Evolutionary conservation across 768 basidiomycete species (phyloP).

Genomic region (Tylopilus sp.): DNA sequence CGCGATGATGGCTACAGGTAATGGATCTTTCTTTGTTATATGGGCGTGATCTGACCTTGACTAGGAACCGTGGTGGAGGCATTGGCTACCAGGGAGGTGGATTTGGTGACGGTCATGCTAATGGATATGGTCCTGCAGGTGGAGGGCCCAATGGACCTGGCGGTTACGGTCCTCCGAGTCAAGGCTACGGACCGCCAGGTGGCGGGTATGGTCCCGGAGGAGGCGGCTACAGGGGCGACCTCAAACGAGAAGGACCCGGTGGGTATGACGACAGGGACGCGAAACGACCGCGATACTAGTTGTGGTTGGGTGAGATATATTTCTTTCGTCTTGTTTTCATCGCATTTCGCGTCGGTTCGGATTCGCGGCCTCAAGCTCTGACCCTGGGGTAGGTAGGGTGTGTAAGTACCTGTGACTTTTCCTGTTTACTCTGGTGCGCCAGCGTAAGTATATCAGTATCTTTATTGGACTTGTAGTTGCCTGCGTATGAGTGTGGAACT

Average conservation of each 20-base stretch:
- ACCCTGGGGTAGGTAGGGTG: conserved; percentile 31
- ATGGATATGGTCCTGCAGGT: conserved; percentile 53
- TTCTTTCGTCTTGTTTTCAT: conserved; percentile 24
- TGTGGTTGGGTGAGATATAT: conserved; percentile 35
- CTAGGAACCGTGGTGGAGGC: conserved; percentile 64
- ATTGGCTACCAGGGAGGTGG: conserved; percentile 67
- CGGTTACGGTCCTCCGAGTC: conserved; percentile 37
- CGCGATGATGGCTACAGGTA: conserved; percentile 53
- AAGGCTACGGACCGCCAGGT: conserved; percentile 44
- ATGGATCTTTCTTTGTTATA: not conserved
- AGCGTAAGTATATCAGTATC: conserved; percentile 37
- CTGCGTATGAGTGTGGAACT: conserved; percentile 5
- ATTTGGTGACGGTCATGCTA: conserved; percentile 49
- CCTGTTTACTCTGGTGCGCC: conserved; percentile 26
- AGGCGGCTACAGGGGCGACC: conserved; percentile 64
- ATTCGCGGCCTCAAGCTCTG: conserved; percentile 23
- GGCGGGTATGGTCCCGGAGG: conserved; percentile 44
- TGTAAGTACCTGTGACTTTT: conserved; percentile 31
- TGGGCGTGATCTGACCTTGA: conserved; percentile 16
- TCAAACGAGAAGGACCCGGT: conserved; percentile 72
- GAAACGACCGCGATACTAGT: conserved; percentile 80
- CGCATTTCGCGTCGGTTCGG: conserved; percentile 20
- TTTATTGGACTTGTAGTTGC: conserved; percentile 18
- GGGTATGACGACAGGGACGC: conserved; percentile 79
- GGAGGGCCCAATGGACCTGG: conserved; percentile 41